Conservation (phyloP, 2,329 filamentous ascomycete species). For the Pseudocercospora ulei region DNA sequence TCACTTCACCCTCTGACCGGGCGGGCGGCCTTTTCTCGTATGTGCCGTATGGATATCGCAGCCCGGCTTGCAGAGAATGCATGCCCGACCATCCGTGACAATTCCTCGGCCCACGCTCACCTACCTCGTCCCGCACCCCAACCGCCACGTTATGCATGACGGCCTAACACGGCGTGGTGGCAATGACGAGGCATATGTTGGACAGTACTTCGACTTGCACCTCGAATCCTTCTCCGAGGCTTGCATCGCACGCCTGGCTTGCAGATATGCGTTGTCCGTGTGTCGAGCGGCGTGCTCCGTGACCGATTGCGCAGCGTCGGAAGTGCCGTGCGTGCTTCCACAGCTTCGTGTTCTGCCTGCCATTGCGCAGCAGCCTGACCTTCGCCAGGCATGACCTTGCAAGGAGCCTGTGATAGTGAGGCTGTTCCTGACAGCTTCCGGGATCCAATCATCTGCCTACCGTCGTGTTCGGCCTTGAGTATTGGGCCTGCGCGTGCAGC, state of each 20-base stretch:
- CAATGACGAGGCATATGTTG: not conserved
- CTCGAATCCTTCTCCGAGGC: constrained; percentile 5
- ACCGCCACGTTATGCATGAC: constrained; percentile 16
- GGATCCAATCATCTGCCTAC: constrained; percentile 21
- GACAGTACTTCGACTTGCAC: constrained; percentile 7
- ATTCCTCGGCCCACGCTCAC: constrained; percentile 5
- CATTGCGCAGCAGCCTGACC: constrained; percentile 1
- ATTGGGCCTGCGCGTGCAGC: constrained; percentile 18
- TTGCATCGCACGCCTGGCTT: constrained; percentile 15
- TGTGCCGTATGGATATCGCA: not conserved
- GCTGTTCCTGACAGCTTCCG: constrained; percentile 21
- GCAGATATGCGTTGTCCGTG: constrained; percentile 18
- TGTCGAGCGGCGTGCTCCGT: constrained; percentile 11
- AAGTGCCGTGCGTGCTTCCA: constrained; percentile 1
- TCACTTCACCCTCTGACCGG: constrained; percentile 13
- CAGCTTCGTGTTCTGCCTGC: constrained; percentile 1
- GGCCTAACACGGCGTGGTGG: constrained; percentile 10
- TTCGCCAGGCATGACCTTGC: constrained; percentile 18
- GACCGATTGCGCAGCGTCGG: constrained; percentile 7
- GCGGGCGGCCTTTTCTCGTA: too few relatives aligned
- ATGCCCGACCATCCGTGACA: constrained; percentile 8
- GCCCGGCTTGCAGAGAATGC: constrained; percentile 5
- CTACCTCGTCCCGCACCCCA: constrained; percentile 14
- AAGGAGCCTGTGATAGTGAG: constrained; percentile 18
- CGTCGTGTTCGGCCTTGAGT: constrained; percentile 15